Base-by-base conservation (phyloP, 2,329 filamentous ascomycete genomes). In the Cryphonectria parasitica region DNA sequence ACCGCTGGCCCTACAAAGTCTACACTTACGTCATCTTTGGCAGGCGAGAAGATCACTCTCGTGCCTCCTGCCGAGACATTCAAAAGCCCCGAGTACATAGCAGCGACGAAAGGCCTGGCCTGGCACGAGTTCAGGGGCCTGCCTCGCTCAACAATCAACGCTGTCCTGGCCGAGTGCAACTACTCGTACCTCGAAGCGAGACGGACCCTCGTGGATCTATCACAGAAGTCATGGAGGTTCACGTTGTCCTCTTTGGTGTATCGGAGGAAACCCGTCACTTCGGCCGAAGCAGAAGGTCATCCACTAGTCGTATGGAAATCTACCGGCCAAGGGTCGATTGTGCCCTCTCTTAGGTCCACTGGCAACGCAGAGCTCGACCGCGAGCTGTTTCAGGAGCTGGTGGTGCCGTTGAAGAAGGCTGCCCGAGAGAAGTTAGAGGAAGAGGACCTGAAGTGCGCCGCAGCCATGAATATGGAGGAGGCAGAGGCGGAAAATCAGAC, bases 91-190 rank as follows among this genome's bases (percentile, higher is more conserved):
- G 85, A 84, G 66, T 96, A 96, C 80, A 90, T 89, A 74, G 83
- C 86, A 71, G 92, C 92, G 10, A 92, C 91, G 10, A 89, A 88
- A 77, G 80, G 82, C n/a, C 83, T 92, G 34, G 87, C 92, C 34
- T 91, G 89, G 79, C 87, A 89, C 69, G 93, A 96, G 79, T 96
- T 95, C 82, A 91, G 89, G 75, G 91, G 90, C 28, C 82, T 95
- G 58, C 90, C 91, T 17, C 87, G 88, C 70, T 92, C 91, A 1
- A 90, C 92, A 3, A 91, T 95, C 80, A 89, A 90, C 77, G 92
- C 91, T 11, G 92, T 96, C 10, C 86, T 96, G 64, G 92, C 92
- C 65, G 93, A 96, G 79, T 89, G 87, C 77, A 96, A 96, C 80
- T 90, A 92, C 80, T 92, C 90, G 11, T 96, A 95, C 76, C 88